Conservation (phyloP, 306 rosid species). For the Prunus mongolica region DNA sequence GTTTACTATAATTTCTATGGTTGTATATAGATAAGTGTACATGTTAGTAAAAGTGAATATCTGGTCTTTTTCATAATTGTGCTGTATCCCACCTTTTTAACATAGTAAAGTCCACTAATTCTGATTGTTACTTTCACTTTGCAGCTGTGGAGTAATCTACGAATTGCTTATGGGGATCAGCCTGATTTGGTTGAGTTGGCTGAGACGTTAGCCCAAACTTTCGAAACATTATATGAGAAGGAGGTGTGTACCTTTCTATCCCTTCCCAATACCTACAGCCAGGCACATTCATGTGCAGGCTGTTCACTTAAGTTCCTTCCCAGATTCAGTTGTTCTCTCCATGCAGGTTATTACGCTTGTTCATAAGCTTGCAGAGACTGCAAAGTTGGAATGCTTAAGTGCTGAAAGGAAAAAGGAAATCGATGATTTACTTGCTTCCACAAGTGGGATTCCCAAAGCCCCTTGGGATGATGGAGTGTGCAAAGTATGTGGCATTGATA, state of each 20-base stretch:
- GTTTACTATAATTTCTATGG: not conserved
- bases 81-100: not conserved
- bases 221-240: constrained; percentile 61
- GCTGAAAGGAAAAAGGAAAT: constrained; percentile 68
- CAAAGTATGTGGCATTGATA: constrained; percentile 98
- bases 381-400: constrained; percentile 55
- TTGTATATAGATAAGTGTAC: not conserved
- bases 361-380: constrained; percentile 54
- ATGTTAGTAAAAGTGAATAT: not conserved
- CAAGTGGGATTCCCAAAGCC: constrained; percentile 81
- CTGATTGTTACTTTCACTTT: constrained; percentile 29
- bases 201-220: constrained; percentile 66
- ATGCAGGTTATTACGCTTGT: constrained; percentile 68
- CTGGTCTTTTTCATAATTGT: not conserved
- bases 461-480: constrained; percentile 99
- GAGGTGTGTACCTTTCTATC: constrained; percentile 53
- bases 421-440: constrained; percentile 49
- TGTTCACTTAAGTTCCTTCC: not conserved
- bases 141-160: constrained; percentile 92
- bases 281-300: not conserved
- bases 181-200: constrained; percentile 84
- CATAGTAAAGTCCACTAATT: constrained; percentile 10
- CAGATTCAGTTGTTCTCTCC: constrained; percentile 10
- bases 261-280: not conserved
- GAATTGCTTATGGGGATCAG: constrained; percentile 82